These are phyloP conservation scores for Allodekkera sacchari DNA, from an alignment of 805 yeast species.

Conservation along the genomic window DNA sequence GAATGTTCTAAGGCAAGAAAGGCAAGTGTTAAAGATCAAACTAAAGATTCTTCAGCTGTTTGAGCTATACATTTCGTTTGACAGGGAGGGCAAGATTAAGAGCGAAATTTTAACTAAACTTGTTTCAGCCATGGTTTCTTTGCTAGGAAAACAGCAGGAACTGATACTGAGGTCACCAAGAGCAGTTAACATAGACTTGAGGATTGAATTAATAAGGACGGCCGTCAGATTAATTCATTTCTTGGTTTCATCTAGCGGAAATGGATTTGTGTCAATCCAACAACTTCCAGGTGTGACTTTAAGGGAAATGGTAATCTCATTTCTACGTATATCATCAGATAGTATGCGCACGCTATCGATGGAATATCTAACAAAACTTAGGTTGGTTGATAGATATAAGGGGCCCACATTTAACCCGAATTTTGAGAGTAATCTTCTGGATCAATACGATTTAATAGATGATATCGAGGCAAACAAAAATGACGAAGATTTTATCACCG, in stretches of 20 bases:
- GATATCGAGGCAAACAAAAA: conserved; percentile 10
- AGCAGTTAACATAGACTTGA: conserved; percentile 26
- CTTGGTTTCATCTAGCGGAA: conserved; percentile 23
- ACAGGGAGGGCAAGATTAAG: conserved; percentile 7
- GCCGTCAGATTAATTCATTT: conserved; percentile 31
- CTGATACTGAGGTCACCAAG: conserved; percentile 36
- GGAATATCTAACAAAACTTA: conserved; percentile 15
- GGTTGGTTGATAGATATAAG: conserved; percentile 12
- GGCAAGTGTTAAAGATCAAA: conserved; percentile 34
- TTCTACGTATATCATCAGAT: conserved; percentile 24
- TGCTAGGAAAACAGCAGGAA: conserved; percentile 42
- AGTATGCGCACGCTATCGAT: conserved; percentile 19
- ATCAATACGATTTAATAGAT: conserved; percentile 22
- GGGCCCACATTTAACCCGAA: conserved; percentile 15
- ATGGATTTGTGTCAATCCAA: conserved; percentile 14
- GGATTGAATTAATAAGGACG: conserved; percentile 33
- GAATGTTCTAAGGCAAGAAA: conserved; percentile 21
- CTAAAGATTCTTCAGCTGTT: conserved; percentile 39
- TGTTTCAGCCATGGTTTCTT: conserved; percentile 32
- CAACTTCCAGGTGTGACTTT: conserved; percentile 20
- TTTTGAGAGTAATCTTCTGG: conserved; percentile 25
- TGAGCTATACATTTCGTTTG: conserved; percentile 31
- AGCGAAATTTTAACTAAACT: conserved; percentile 23
- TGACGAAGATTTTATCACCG: conserved; percentile 22
- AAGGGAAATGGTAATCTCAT: conserved; percentile 23